A percentile compares a stretch with the other conserved stretches of the same genome.
phyloP scores from a whole-genome alignment of 371 early-diverging fungal genomes.

The Mortierella polycephala region DNA sequence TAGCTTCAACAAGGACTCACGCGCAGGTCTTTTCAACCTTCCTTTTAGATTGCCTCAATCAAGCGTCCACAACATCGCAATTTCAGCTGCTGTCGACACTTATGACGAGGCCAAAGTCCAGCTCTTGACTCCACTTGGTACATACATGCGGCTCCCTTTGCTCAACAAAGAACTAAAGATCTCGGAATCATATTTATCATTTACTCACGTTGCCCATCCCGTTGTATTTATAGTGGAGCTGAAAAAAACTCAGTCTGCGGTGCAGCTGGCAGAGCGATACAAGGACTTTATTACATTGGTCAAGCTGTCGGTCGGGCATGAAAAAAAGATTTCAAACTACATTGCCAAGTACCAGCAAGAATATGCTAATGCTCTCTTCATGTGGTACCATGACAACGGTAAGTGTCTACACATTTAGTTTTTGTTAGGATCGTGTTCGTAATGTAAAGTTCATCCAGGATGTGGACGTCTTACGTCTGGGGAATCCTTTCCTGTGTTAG shows the following conservation, averaged over 20 bases:
- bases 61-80: slow-evolving; percentile 14
- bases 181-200: background rate
- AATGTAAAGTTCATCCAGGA: too few relatives aligned
- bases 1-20: background rate
- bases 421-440: too few relatives aligned
- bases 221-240: slow-evolving; percentile 15
- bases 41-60: slow-evolving; percentile 17
- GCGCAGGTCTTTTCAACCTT: background rate
- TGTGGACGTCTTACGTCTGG: background rate
- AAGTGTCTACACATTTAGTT: background rate
- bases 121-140: slow-evolving; percentile 28
- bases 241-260: slow-evolving; percentile 24
- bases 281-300: slow-evolving; percentile 40
- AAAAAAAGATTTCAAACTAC: slow-evolving; percentile 9
- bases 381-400: slow-evolving; percentile 36
- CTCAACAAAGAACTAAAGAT: too few relatives aligned
- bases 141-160: too few relatives aligned
- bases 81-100: slow-evolving; percentile 14
- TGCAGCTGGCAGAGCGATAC: slow-evolving; percentile 35
- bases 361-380: slow-evolving; percentile 44
- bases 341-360: slow-evolving; percentile 40
- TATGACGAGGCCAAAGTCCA: slow-evolving; percentile 27
- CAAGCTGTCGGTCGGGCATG: slow-evolving; percentile 18
- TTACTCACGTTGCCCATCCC: background rate
- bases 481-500: background rate